These are phyloP conservation scores for Neurospora cerealis DNA, from an alignment of 495 filamentous ascomycete genomes.

Conservation along the genomic window DNA sequence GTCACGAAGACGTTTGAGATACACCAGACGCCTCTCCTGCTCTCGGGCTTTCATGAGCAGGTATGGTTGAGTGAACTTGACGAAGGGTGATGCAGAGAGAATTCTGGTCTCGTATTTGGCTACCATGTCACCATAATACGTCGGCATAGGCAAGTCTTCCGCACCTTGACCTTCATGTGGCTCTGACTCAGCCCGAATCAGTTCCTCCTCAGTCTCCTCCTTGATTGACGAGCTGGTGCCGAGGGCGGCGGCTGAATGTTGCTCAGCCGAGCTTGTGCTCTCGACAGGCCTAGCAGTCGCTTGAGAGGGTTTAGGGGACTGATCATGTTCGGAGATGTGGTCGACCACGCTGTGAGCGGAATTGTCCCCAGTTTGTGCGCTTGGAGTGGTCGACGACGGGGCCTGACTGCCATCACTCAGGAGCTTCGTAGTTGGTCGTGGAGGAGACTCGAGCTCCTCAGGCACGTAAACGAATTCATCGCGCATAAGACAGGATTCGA, in stretches of 20 bases:
- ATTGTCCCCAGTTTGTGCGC: slow-evolving; percentile 17
- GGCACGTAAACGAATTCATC: slow-evolving; percentile 91
- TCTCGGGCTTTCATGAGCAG: slow-evolving; percentile 84
- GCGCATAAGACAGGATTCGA: slow-evolving; percentile 92
- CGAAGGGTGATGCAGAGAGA: slow-evolving; percentile 92
- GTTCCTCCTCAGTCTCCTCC: background rate
- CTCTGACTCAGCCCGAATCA: slow-evolving; percentile 38
- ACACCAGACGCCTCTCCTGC: slow-evolving; percentile 71
- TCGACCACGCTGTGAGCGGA: background rate
- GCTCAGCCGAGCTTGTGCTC: background rate
- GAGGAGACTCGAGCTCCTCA: slow-evolving; percentile 35
- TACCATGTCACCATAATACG: slow-evolving; percentile 89
- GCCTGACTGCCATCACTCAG: background rate
- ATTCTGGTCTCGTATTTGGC: slow-evolving; percentile 84
- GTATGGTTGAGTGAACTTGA: slow-evolving; percentile 89
- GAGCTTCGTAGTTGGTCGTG: slow-evolving; percentile 9
- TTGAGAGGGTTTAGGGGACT: slow-evolving; percentile 9
- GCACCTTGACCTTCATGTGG: slow-evolving; percentile 51
- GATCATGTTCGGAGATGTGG: background rate
- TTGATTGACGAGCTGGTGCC: background rate
- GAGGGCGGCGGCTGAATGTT: slow-evolving; percentile 3
- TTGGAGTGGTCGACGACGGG: slow-evolving; percentile 9
- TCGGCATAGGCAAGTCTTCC: slow-evolving; percentile 80
- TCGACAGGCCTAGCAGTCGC: slow-evolving; percentile 1
- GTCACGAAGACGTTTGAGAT: slow-evolving; percentile 72